Conservation (phyloP, 2,329 filamentous ascomycete species). For the Hypoxylon sp. region DNA sequence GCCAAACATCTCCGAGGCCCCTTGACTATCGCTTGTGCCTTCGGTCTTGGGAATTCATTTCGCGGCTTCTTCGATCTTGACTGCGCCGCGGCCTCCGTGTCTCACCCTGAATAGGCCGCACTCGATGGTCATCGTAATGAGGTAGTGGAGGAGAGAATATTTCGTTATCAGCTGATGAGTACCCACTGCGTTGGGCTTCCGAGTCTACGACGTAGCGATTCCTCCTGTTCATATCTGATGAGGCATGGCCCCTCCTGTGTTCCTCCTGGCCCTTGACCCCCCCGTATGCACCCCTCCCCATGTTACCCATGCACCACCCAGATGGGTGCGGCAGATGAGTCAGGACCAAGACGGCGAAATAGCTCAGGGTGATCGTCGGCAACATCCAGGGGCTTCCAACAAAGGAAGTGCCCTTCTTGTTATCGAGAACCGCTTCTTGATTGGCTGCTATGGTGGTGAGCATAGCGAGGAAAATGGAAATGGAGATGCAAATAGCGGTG, state of each 20-base stretch:
- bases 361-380: slow-evolving; percentile 49
- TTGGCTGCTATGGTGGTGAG: slow-evolving; percentile 44
- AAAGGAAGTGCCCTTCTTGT: slow-evolving; percentile 36
- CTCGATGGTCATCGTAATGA: slow-evolving; percentile 23
- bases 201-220: slow-evolving; percentile 30
- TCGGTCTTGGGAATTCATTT: slow-evolving; percentile 3
- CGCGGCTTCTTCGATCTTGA: slow-evolving; percentile 22
- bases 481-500: slow-evolving; percentile 45
- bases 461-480: slow-evolving; percentile 47
- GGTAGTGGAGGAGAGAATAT: slow-evolving; percentile 18
- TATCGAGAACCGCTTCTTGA: slow-evolving; percentile 23
- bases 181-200: slow-evolving; percentile 32
- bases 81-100: slow-evolving; percentile 15
- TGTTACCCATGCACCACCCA: slow-evolving; percentile 33
- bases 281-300: slow-evolving; percentile 27
- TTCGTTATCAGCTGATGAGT: slow-evolving; percentile 11
- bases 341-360: slow-evolving; percentile 48
- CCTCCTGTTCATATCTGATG: slow-evolving; percentile 1
- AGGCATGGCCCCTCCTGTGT: slow-evolving; percentile 3
- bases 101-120: background rate
- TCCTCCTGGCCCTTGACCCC: slow-evolving; percentile 13
- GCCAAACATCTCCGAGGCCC: background rate
- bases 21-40: slow-evolving; percentile 1
- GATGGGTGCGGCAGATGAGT: slow-evolving; percentile 47
- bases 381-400: slow-evolving; percentile 51